These are phyloP conservation scores for Colletotrichum chlorophyti DNA, from an alignment of 2,329 filamentous ascomycete species.

Conservation along the genomic window DNA sequence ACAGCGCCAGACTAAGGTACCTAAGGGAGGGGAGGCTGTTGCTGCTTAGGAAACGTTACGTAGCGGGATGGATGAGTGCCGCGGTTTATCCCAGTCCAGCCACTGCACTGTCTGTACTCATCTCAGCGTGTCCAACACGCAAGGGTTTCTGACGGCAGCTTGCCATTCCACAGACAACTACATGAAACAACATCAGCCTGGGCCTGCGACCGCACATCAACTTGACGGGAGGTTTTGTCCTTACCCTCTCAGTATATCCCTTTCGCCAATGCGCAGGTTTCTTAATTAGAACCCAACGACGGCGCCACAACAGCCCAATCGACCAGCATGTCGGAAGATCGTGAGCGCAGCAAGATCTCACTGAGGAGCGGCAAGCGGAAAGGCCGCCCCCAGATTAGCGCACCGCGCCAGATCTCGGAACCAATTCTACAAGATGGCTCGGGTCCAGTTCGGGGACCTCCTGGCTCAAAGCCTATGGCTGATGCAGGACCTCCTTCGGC, in stretches of 20 bases:
- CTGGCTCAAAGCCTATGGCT: slow-evolving; percentile 30
- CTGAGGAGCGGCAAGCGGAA: slow-evolving; percentile 70
- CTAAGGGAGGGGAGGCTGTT: neutral
- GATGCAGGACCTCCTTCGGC: slow-evolving; percentile 22
- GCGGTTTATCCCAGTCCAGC: neutral
- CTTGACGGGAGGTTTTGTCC: slow-evolving; percentile 8
- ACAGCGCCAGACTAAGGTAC: no score
- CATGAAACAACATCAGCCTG: slow-evolving; percentile 23
- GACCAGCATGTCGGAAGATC: slow-evolving; percentile 64
- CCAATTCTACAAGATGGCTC: slow-evolving; percentile 59
- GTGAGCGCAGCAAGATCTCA: slow-evolving; percentile 62
- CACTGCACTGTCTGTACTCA: neutral
- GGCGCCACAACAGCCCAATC: neutral
- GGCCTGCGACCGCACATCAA: neutral
- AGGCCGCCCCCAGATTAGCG: slow-evolving; percentile 66
- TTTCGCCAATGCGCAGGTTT: no score
- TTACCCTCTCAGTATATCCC: neutral
- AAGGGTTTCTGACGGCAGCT: slow-evolving; percentile 20
- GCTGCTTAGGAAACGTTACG: slow-evolving; percentile 6
- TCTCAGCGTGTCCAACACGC: slow-evolving; percentile 4
- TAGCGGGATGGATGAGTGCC: slow-evolving; percentile 15
- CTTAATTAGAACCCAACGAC: neutral
- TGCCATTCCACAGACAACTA: slow-evolving; percentile 8
- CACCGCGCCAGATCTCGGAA: slow-evolving; percentile 67
- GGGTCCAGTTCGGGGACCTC: slow-evolving; percentile 31